phyloP scores from a whole-genome alignment of 306 rosid species.

The Lotus japonicus region DNA sequence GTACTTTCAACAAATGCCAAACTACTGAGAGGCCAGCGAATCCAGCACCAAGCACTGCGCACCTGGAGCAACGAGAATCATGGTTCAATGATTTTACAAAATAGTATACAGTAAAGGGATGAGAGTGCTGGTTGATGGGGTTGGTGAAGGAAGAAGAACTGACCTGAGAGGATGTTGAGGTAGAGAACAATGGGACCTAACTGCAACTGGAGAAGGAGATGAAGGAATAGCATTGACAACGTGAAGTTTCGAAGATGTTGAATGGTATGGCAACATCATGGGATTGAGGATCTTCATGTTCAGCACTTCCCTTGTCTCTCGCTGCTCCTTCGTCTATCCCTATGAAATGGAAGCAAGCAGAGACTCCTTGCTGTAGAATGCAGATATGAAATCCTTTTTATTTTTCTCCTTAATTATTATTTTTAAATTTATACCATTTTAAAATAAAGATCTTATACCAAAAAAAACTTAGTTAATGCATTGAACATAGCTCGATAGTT shows the following conservation, averaged over 20 bases:
- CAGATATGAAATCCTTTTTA: no score
- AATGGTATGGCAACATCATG: background rate
- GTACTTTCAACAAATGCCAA: constrained; percentile 69
- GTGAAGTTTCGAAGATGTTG: background rate
- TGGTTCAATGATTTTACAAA: background rate
- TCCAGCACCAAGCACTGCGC: constrained; percentile 96
- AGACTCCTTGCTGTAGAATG: no score
- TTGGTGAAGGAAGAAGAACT: background rate
- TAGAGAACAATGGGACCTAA: constrained; percentile 30
- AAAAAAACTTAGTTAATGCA: no score
- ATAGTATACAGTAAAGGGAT: background rate
- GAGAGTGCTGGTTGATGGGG: background rate
- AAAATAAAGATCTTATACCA: no score
- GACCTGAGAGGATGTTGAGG: constrained; percentile 52
- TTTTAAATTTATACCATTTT: no score
- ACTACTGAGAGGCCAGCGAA: constrained; percentile 86
- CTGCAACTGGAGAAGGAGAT: constrained; percentile 5
- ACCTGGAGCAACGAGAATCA: constrained; percentile 27
- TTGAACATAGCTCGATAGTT: no score
- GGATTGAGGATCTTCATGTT: constrained; percentile 9
- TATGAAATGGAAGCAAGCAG: no score
- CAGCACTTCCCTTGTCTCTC: background rate
- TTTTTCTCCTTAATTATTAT: no score
- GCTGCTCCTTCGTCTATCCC: no score
- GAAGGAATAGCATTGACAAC: background rate